Conservation (phyloP, 306 rosid genomes). For the Astragalus membranaceus region DNA sequence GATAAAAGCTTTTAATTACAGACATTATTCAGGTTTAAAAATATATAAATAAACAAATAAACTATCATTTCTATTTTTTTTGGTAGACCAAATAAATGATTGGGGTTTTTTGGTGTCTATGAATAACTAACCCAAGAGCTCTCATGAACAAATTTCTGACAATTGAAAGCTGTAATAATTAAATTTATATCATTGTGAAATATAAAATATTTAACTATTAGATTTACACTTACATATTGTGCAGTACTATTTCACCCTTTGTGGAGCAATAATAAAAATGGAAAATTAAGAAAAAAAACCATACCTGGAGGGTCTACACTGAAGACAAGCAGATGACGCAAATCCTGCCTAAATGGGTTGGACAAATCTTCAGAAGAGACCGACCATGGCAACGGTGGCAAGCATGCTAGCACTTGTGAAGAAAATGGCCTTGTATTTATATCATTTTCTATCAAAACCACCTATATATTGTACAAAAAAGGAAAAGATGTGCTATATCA, state of each 20-base stretch:
- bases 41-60: neutral
- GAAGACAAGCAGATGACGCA: slow-evolving; percentile 62
- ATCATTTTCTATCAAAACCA: slow-evolving; percentile 96
- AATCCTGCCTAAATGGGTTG: slow-evolving; percentile 75
- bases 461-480: slow-evolving; percentile 43
- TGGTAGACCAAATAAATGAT: neutral
- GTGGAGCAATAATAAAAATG: neutral
- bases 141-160: neutral
- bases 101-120: neutral
- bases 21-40: neutral
- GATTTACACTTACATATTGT: neutral
- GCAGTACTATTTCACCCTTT: slow-evolving; percentile 1
- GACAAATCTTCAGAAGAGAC: slow-evolving; percentile 76
- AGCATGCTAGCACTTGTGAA: slow-evolving; percentile 85
- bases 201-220: neutral
- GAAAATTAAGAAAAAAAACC: slow-evolving; percentile 5
- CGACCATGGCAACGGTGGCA: slow-evolving; percentile 96
- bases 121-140: neutral
- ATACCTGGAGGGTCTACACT: slow-evolving; percentile 99
- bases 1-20: neutral
- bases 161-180: neutral
- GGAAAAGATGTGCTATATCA: neutral
- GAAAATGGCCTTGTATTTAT: slow-evolving; percentile 91
- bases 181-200: slow-evolving; percentile 4
- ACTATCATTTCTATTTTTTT: neutral